Evolutionary conservation across 202 grass and related monocot species (phyloP).

Genomic region (Carex arenaria): DNA sequence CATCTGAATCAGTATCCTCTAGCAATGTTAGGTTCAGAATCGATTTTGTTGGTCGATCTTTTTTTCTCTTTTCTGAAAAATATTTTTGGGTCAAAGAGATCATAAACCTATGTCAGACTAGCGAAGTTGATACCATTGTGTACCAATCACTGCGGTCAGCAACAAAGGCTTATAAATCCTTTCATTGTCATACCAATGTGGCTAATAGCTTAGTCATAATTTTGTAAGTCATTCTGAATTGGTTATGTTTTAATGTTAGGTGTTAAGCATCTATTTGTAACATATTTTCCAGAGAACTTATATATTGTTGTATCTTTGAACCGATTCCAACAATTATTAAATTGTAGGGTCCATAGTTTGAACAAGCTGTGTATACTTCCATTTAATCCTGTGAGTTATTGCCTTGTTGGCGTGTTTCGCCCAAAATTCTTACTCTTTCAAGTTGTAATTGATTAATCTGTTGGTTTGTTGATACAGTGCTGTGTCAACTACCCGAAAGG

Average conservation of each 20-base stretch:
- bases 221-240: neutral
- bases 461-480: neutral
- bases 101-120: neutral
- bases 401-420: neutral
- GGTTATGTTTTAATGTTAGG: neutral
- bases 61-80: neutral
- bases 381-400: neutral
- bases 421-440: neutral
- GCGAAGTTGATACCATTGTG: too few species aligned
- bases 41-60: neutral
- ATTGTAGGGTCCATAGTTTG: neutral
- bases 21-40: neutral
- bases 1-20: neutral
- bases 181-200: too few species aligned
- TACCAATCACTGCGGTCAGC: too few species aligned
- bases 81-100: neutral
- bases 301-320: neutral
- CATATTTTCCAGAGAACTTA: neutral
- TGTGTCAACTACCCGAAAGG: neutral
- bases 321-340: neutral
- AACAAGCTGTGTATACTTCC: neutral
- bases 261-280: neutral
- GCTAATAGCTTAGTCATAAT: neutral
- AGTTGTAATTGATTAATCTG: neutral
- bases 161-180: too few species aligned